Conservation (phyloP, 1,139 yeast genomes). For the Pichia sp. region DNA sequence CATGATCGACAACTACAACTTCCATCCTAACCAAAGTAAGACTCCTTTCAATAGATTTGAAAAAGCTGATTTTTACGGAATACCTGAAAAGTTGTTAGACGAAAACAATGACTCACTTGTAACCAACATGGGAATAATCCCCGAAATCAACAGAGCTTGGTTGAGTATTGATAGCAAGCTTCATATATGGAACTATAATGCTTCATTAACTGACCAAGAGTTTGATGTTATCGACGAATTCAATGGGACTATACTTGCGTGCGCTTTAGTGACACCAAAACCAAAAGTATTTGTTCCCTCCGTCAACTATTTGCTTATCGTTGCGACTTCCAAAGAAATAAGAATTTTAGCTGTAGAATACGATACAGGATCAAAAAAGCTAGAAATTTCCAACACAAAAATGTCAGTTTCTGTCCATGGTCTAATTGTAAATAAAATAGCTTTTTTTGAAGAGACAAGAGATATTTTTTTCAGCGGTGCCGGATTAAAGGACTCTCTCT, state of each 20-base stretch:
- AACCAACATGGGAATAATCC: constrained; percentile 79
- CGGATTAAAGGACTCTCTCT: constrained; percentile 72
- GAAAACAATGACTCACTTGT: constrained; percentile 45
- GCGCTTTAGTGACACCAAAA: constrained; percentile 74
- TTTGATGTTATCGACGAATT: constrained; percentile 81
- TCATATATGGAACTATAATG: constrained; percentile 76
- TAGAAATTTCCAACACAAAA: constrained; percentile 78
- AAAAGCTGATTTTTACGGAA: constrained; percentile 59
- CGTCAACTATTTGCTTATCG: constrained; percentile 66
- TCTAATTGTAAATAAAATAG: constrained; percentile 61
- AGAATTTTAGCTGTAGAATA: constrained; percentile 73
- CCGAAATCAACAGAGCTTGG: constrained; percentile 85
- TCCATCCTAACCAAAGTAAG: constrained; percentile 26
- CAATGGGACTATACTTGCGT: constrained; percentile 71
- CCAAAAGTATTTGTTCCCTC: constrained; percentile 74
- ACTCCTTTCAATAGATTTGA: constrained; percentile 68
- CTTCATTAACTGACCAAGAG: constrained; percentile 53
- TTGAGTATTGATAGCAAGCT: constrained; percentile 77
- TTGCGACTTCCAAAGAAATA: constrained; percentile 78
- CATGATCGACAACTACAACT: constrained; percentile 34
- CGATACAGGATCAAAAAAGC: constrained; percentile 36
- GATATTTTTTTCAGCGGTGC: constrained; percentile 81
- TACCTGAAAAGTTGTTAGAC: constrained; percentile 81
- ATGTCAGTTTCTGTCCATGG: constrained; percentile 80
- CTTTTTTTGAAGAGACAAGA: constrained; percentile 58